Base-by-base conservation (phyloP, 495 filamentous ascomycete species). In the Lineolata rhizophorae region DNA sequence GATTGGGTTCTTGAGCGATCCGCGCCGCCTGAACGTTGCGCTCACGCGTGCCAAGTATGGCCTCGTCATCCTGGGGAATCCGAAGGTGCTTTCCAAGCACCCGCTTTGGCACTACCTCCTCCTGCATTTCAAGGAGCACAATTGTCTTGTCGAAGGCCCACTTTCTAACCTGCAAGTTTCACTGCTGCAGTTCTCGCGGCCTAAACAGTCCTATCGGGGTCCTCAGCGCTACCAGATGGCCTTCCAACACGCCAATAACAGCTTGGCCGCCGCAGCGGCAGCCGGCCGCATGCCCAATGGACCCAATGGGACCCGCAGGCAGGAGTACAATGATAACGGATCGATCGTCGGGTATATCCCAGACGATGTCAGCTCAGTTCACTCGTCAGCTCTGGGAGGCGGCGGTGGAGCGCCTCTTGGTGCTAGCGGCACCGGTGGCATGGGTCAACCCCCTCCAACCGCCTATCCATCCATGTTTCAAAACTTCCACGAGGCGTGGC, bases 1-100 rank as follows among this genome's bases (percentile, higher is more conserved):
- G 39, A 95, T 99, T 46, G 87, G 87, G 53, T 99, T 99, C 64
- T 65, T 99, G 59, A 94, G 85, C 39, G 87, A 99, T 43, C 87
- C 87, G 27, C 81, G 87, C 41, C 90, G 87, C 62, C 72, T 99
- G 43, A 99, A 99, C 48, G 87, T 99, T n/a, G 87, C 87, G 11
- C 68, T 99, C 31, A 99, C 87, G 31, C 79, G 87, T 50, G 90
- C 87, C 25, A 93, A 93, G 54, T 99, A 78, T 52, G 87, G 87
- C 29, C 55, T 94, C 31, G 87, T 91, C 28, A 92, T 99, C 37
- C 71, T 99, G 12, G 87, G 90, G 29, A 99, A 99, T 48, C 87
- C 87, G 5, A 99, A 99, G 57, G 87, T 99, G 26, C 54, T 99
- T 22, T 84, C 82, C 16, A 99, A 95, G 57, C 87, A 99, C 52